phyloP scores from a whole-genome alignment of 805 yeast species.

The Pichia manshurica region DNA sequence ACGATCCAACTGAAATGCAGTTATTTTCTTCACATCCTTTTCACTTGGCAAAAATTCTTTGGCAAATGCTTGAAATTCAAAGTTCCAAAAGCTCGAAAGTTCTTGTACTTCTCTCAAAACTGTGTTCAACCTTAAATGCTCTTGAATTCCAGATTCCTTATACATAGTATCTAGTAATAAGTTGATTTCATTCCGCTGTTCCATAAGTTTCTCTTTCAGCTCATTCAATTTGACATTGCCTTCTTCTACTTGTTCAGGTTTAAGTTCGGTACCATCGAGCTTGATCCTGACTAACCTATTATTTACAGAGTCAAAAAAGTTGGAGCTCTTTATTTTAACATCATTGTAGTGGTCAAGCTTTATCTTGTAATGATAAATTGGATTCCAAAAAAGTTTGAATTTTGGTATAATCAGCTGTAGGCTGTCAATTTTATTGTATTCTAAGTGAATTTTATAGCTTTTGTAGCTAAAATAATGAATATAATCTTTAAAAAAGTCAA shows the following conservation, averaged over 20 bases:
- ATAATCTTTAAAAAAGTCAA: slow-evolving; percentile 77
- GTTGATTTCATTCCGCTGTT: slow-evolving; percentile 45
- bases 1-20: slow-evolving; percentile 78
- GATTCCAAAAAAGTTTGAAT: slow-evolving; percentile 63
- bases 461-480: slow-evolving; percentile 79
- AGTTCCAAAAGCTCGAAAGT: slow-evolving; percentile 81
- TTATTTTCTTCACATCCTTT: slow-evolving; percentile 83
- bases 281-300: slow-evolving; percentile 73
- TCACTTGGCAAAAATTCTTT: slow-evolving; percentile 79
- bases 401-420: slow-evolving; percentile 77
- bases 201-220: slow-evolving; percentile 45
- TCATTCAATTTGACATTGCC: slow-evolving; percentile 57
- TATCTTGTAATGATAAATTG: slow-evolving; percentile 59
- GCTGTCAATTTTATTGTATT: slow-evolving; percentile 67
- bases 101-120: slow-evolving; percentile 71
- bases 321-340: slow-evolving; percentile 46
- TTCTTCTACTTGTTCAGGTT: slow-evolving; percentile 63
- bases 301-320: slow-evolving; percentile 68
- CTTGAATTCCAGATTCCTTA: slow-evolving; percentile 50
- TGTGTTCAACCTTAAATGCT: slow-evolving; percentile 64
- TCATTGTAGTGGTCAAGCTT: slow-evolving; percentile 57
- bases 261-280: slow-evolving; percentile 52
- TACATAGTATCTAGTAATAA: slow-evolving; percentile 48
- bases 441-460: slow-evolving; percentile 72
- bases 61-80: slow-evolving; percentile 76